Conservation (phyloP, 176 grass and related monocot genomes). For the Oropetium thomaeum region DNA sequence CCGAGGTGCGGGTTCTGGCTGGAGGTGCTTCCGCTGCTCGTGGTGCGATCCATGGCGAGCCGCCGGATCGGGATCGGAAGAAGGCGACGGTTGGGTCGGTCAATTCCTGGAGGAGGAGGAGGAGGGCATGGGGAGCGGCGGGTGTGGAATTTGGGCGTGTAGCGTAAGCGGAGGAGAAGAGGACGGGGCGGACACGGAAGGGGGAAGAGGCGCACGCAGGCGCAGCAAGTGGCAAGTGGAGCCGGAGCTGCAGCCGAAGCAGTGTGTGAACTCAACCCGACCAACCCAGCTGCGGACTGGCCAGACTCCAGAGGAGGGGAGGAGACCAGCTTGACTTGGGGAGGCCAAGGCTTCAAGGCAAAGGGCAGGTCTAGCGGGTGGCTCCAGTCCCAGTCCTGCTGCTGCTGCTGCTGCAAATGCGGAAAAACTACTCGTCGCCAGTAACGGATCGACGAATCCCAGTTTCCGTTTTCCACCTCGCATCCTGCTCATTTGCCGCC, state of each 20-base stretch:
- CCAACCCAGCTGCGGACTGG: background rate
- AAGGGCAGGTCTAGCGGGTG: background rate
- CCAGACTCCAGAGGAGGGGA: background rate
- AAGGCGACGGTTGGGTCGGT: background rate
- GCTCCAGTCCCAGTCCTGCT: background rate
- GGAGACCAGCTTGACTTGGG: slow-evolving; percentile 5
- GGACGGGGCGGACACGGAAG: slow-evolving; percentile 30
- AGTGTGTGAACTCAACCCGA: background rate
- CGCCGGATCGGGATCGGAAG: background rate
- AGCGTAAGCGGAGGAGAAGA: background rate
- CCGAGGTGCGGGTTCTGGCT: slow-evolving; percentile 65
- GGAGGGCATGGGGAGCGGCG: background rate
- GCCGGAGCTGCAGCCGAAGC: background rate
- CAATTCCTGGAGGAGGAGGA: background rate
- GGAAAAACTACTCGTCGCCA: background rate
- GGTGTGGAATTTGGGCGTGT: background rate
- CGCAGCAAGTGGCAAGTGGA: slow-evolving; percentile 12
- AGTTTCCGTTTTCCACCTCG: background rate
- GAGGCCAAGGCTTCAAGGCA: too few species aligned
- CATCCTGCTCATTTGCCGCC: background rate
- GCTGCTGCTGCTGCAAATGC: background rate
- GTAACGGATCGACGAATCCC: background rate
- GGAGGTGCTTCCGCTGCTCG: slow-evolving; percentile 33
- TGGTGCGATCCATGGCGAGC: slow-evolving; percentile 63
- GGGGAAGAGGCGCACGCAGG: background rate